A percentile compares a stretch with the other conserved stretches of the same genome.
These are phyloP conservation scores for Coprinellus micaceus DNA, from an alignment of 768 basidiomycete species.

Conservation along the genomic window DNA sequence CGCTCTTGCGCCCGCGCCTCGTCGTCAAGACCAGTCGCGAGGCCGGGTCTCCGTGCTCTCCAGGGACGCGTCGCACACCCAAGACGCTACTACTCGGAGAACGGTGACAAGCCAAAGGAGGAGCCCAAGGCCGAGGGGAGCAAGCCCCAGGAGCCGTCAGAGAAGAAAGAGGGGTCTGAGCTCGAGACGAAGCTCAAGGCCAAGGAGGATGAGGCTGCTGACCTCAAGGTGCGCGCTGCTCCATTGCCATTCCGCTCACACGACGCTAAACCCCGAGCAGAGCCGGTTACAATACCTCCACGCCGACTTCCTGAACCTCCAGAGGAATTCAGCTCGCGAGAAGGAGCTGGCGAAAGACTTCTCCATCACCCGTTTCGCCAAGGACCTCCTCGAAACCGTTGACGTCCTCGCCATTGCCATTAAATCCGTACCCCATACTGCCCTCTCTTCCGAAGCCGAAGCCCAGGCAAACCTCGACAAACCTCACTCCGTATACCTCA, in stretches of 20 bases:
- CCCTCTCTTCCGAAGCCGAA: slow-evolving; percentile 32
- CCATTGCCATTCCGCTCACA: slow-evolving; percentile 1
- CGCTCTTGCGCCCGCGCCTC: slow-evolving; percentile 59
- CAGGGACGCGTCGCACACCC: slow-evolving; percentile 23
- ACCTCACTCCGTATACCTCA: slow-evolving; percentile 53
- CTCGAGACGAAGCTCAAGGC: slow-evolving; percentile 58
- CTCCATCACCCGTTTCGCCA: slow-evolving; percentile 88
- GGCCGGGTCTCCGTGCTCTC: slow-evolving; percentile 32
- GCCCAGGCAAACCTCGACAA: slow-evolving; percentile 41
- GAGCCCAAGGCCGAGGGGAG: slow-evolving; percentile 18
- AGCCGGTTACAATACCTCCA: slow-evolving; percentile 86
- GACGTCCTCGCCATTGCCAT: slow-evolving; percentile 87
- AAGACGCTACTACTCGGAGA: slow-evolving; percentile 59
- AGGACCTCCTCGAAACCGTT: slow-evolving; percentile 84
- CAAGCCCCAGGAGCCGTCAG: too few relatives aligned
- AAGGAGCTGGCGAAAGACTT: slow-evolving; percentile 91
- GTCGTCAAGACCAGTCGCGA: slow-evolving; percentile 38
- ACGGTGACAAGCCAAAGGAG: slow-evolving; percentile 34
- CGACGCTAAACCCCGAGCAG: slow-evolving; percentile 37
- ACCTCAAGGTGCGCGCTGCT: slow-evolving; percentile 58
- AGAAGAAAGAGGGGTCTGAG: slow-evolving; percentile 26
- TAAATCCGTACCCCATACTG: slow-evolving; percentile 65
- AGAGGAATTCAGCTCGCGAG: slow-evolving; percentile 87
- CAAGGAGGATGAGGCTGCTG: slow-evolving; percentile 78
- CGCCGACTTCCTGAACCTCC: slow-evolving; percentile 94